A percentile compares a stretch with the other conserved stretches of the same genome.
These are phyloP conservation scores for Pythium periplocum DNA, from an alignment of 352 stramenopile genomes.

Conservation along the genomic window DNA sequence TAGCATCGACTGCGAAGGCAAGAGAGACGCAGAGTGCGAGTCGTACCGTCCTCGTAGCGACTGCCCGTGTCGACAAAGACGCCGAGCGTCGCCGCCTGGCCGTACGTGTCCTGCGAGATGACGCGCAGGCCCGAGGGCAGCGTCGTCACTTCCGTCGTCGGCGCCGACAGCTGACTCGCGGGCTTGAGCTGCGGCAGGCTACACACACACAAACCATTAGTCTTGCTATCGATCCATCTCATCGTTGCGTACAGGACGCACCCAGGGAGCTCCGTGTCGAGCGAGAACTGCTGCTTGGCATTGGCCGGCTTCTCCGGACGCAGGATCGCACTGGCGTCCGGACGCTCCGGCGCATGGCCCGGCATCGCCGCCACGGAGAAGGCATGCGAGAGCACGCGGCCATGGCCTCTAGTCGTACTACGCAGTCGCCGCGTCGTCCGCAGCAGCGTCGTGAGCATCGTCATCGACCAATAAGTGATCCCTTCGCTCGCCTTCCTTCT, in stretches of 20 bases:
- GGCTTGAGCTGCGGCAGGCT: constrained; percentile 81
- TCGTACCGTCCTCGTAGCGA: constrained; percentile 54
- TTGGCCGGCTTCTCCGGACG: constrained; percentile 29
- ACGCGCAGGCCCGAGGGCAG: constrained; percentile 93
- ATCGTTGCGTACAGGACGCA: constrained; percentile 4
- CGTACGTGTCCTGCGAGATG: constrained; percentile 96
- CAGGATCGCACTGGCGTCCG: constrained; percentile 51
- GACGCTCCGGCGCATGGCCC: constrained; percentile 2
- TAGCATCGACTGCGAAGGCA: constrained; percentile 1
- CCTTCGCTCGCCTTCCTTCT: too few relatives aligned
- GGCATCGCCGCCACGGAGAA: constrained; percentile 36
- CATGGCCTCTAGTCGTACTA: too few relatives aligned
- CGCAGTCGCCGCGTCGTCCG: neutral
- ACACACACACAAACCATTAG: neutral
- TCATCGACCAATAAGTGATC: too few relatives aligned
- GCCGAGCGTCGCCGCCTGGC: constrained; percentile 92
- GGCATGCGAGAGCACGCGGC: neutral
- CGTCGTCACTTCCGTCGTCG: constrained; percentile 90
- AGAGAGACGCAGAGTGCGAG: constrained; percentile 6
- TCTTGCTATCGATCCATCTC: neutral
- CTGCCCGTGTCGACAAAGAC: constrained; percentile 92
- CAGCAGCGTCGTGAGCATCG: neutral
- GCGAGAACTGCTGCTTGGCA: constrained; percentile 46
- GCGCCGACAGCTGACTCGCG: constrained; percentile 73
- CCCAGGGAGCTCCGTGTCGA: constrained; percentile 56